Conservation (phyloP, 2,329 filamentous ascomycete species). For the Calonectria henricotiae region DNA sequence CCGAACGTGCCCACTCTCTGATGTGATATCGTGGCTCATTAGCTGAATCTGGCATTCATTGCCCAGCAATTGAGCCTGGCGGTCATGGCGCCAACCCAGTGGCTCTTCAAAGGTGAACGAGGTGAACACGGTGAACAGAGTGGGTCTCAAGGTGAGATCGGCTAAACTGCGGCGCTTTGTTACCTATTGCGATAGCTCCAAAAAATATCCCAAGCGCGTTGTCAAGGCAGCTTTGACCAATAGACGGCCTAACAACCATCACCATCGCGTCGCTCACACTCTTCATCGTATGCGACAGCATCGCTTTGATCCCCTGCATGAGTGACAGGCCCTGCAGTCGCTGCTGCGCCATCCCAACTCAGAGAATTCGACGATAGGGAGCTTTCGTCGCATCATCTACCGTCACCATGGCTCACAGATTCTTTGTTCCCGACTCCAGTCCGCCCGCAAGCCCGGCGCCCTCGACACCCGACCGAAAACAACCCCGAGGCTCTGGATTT, state of each 20-base stretch:
- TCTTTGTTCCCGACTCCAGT: conserved; percentile 63
- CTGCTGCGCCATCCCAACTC: conserved; percentile 37
- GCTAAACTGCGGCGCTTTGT: conserved; percentile 48
- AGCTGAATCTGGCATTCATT: not conserved
- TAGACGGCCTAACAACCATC: conserved; percentile 39
- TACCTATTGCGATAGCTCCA: conserved; percentile 53
- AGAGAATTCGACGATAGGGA: conserved; percentile 37
- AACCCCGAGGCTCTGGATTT: conserved; percentile 55
- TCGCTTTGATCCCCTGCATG: conserved; percentile 22
- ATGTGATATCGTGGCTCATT: conserved; percentile 7
- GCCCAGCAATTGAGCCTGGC: not conserved
- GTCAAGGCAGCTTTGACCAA: conserved; percentile 42
- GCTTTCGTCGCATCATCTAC: conserved; percentile 41
- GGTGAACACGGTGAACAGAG: conserved; percentile 8
- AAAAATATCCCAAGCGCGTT: conserved; percentile 52
- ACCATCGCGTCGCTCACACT: conserved; percentile 37
- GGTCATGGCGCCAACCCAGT: not conserved
- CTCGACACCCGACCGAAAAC: conserved; percentile 66
- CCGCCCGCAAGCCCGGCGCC: conserved; percentile 63
- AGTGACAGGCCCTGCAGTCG: conserved; percentile 31
- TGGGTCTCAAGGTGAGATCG: conserved; percentile 34
- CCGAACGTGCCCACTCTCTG: conserved; percentile 6
- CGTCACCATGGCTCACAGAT: conserved; percentile 60
- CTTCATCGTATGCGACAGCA: conserved; percentile 39
- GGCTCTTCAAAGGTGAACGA: not conserved